phyloP scores from a whole-genome alignment of 2,329 filamentous ascomycete genomes.

The Akanthomyces lecanii region DNA sequence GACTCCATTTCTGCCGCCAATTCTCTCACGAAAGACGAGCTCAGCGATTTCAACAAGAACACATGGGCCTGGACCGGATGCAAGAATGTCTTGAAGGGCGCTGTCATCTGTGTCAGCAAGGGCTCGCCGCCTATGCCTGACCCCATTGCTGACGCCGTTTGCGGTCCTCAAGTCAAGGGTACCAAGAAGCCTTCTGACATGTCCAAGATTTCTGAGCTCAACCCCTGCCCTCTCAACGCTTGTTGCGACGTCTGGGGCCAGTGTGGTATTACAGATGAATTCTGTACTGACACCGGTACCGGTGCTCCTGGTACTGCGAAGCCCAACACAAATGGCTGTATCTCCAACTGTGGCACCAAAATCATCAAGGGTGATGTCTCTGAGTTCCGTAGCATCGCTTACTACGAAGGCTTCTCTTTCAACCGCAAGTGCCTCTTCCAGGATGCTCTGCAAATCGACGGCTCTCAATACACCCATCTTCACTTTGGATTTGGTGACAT shows the following conservation, averaged over 20 bases:
- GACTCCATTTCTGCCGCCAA: slow-evolving; percentile 24
- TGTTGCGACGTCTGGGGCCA: slow-evolving; percentile 35
- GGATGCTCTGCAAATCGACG: slow-evolving; percentile 25
- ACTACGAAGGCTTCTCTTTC: slow-evolving; percentile 17
- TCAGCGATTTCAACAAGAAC: slow-evolving; percentile 26
- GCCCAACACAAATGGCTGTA: slow-evolving; percentile 11
- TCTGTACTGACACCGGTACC: slow-evolving; percentile 27
- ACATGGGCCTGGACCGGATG: slow-evolving; percentile 26
- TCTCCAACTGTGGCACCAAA: slow-evolving; percentile 15
- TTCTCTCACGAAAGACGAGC: slow-evolving; percentile 17
- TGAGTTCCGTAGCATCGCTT: slow-evolving; percentile 23
- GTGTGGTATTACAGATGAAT: slow-evolving; percentile 37
- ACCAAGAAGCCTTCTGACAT: slow-evolving; percentile 20
- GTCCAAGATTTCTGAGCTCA: slow-evolving; percentile 21
- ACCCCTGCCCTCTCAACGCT: slow-evolving; percentile 28
- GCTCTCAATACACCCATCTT: slow-evolving; percentile 20
- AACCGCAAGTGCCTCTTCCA: slow-evolving; percentile 20
- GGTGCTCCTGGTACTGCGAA: slow-evolving; percentile 14
- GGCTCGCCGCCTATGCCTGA: slow-evolving; percentile 24
- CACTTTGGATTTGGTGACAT: slow-evolving; percentile 26
- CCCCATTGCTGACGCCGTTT: slow-evolving; percentile 20
- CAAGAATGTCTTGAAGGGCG: slow-evolving; percentile 11
- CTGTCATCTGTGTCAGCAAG: slow-evolving; percentile 22
- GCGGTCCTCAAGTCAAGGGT: slow-evolving; percentile 22
- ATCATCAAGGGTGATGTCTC: slow-evolving; percentile 22